These are phyloP conservation scores for Astragalus glycyphyllos DNA, from an alignment of 306 rosid species.

Conservation along the genomic window DNA sequence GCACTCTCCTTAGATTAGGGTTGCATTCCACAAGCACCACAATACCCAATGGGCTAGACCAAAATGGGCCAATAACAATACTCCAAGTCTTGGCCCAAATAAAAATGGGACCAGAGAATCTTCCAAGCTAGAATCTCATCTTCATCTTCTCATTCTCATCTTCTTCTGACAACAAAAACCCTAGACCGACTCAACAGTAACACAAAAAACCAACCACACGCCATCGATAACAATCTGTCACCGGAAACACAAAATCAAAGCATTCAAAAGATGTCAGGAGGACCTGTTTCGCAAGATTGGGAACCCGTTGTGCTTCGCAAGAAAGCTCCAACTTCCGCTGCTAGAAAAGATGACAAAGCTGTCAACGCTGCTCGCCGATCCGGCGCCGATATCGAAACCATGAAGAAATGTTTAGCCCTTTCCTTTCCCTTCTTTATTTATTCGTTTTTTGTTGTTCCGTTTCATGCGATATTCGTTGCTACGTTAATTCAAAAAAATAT, in stretches of 20 bases:
- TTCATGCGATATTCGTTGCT: neutral
- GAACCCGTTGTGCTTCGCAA: constrained; percentile 88
- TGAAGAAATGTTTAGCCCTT: constrained; percentile 59
- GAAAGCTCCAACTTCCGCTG: constrained; percentile 86
- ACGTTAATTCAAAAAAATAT: neutral
- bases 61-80: too few relatives aligned
- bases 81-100: neutral
- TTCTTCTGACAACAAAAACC: constrained; percentile 11
- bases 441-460: neutral
- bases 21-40: too few relatives aligned
- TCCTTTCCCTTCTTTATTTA: neutral
- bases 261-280: constrained; percentile 65
- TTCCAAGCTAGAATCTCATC: constrained; percentile 8
- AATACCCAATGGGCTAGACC: too few relatives aligned
- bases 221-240: neutral
- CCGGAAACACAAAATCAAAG: neutral
- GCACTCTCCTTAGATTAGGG: too few relatives aligned
- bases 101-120: neutral
- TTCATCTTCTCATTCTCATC: neutral
- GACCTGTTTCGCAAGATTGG: constrained; percentile 86
- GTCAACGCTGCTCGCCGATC: constrained; percentile 94
- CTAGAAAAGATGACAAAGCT: constrained; percentile 90
- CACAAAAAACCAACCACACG: neutral
- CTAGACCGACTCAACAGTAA: neutral
- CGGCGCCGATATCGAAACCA: constrained; percentile 85